Conservation (phyloP, 257 asterid species). For the Henckelia pumila region DNA sequence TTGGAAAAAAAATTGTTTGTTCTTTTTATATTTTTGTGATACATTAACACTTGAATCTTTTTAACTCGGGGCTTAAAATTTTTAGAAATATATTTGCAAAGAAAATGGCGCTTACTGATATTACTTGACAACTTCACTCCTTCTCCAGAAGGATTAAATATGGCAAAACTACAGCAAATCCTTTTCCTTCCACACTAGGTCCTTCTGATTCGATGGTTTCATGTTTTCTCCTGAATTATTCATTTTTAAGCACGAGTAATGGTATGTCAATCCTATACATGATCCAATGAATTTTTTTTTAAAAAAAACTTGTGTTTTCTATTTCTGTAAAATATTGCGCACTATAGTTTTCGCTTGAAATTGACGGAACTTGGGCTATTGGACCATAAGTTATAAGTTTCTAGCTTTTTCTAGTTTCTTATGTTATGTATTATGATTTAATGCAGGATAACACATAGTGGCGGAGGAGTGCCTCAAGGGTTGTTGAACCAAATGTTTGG, state of each 20-base stretch:
- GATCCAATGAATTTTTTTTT: too few relatives aligned
- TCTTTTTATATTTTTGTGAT: too few relatives aligned
- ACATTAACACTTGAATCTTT: background rate
- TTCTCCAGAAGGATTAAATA: background rate
- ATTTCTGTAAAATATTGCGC: too few relatives aligned
- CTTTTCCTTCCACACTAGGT: background rate
- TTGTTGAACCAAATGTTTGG: slow-evolving; percentile 79
- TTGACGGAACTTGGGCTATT: background rate
- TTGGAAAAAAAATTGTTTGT: too few relatives aligned
- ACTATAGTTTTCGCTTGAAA: background rate
- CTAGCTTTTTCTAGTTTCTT: too few relatives aligned
- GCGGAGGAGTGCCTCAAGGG: slow-evolving; percentile 81
- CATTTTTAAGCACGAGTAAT: background rate
- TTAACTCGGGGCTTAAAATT: background rate
- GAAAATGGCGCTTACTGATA: background rate
- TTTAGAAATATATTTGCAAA: background rate
- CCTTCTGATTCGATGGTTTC: background rate
- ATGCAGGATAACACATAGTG: slow-evolving; percentile 74
- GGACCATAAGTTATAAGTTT: background rate
- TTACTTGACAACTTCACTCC: background rate
- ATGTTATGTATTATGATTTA: background rate
- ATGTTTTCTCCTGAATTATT: background rate
- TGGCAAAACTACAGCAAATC: background rate
- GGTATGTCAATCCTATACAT: too few relatives aligned
- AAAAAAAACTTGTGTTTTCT: too few relatives aligned